These are phyloP conservation scores for Giardia duodenalis DNA, from an alignment of 208 protist genomes.

Conservation along the genomic window DNA sequence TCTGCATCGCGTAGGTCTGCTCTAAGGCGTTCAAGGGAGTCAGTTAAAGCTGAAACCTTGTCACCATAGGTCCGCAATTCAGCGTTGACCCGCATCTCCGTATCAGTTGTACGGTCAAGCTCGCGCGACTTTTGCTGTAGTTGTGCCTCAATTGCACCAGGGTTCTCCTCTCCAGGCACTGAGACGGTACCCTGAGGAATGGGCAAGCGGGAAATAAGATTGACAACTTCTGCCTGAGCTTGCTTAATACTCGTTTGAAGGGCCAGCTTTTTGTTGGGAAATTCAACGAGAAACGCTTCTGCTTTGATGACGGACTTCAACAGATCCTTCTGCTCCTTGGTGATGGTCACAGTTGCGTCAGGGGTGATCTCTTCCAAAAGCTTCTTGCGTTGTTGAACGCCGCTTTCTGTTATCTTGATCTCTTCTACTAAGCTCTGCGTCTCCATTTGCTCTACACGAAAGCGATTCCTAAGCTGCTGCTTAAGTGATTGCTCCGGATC, in stretches of 20 bases:
- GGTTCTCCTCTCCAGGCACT: neutral
- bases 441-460: neutral
- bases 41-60: neutral
- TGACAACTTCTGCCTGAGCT: neutral
- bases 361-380: conserved; percentile 12
- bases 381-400: neutral
- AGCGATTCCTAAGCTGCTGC: neutral
- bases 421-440: neutral
- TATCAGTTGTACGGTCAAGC: neutral
- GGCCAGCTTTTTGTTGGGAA: neutral
- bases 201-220: neutral
- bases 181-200: neutral
- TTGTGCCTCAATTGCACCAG: neutral
- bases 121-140: neutral
- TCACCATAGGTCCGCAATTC: neutral
- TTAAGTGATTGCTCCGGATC: conserved; percentile 17
- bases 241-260: neutral
- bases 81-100: neutral
- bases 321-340: conserved; percentile 23
- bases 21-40: neutral
- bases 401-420: neutral
- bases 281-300: neutral
- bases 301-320: conserved; percentile 9
- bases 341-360: neutral
- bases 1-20: neutral